Base-by-base conservation (phyloP, 2,329 filamentous ascomycete species). In the Torrubiellomyces zombiae region DNA sequence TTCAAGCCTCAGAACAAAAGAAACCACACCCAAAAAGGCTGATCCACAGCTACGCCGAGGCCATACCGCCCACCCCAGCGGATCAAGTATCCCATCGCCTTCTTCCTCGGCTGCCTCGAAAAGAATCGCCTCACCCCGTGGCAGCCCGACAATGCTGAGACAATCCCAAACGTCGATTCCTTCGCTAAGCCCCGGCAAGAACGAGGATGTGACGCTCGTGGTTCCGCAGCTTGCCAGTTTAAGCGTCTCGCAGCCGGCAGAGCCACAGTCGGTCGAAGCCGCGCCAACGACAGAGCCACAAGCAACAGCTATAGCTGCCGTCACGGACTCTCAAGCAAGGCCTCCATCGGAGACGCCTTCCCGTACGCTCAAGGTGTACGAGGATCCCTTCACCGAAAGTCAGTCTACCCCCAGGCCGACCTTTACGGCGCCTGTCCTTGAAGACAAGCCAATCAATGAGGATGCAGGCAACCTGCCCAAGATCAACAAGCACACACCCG, bases 381-480 rank as follows among this genome's bases (percentile, higher is more conserved):
- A 75, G 37, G 69, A 75, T 33, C 69, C 69, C 2, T 64, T 69
- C 30, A 60, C 56, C 6, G 55, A 53, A 19, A 54, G 63, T 13
- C 51, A 63, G 23, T 38, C 51, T 6, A 54, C 56, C 2, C 53
- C 63, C 1, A 56, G 56, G 26, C 56, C 61, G 2, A 43, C 47
- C 3, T 46, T 59, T n/a, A 54, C 47, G 15, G 45, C 47, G 0
- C 56, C 63, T 5, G 68, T 71, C 4, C 48, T 75, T 4, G 67
- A 69, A 35, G 67, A 74, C 33, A 65, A 56, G 35, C 58, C 67
- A 1, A 48, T 74, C 27, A 75, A 74, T 36, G 66, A 71, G 35
- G 66, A 63, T 27, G 48, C 49, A 3, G 49, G 42, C 22, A 44
- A 34, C 23, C 32, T 52, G 15, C 38, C 40, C 14, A 41, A 29